Percentiles rank a stretch among this genome's conserved stretches.
Evolutionary conservation across 441 rosid genomes (phyloP).

Genomic region (Populus hybrid): DNA sequence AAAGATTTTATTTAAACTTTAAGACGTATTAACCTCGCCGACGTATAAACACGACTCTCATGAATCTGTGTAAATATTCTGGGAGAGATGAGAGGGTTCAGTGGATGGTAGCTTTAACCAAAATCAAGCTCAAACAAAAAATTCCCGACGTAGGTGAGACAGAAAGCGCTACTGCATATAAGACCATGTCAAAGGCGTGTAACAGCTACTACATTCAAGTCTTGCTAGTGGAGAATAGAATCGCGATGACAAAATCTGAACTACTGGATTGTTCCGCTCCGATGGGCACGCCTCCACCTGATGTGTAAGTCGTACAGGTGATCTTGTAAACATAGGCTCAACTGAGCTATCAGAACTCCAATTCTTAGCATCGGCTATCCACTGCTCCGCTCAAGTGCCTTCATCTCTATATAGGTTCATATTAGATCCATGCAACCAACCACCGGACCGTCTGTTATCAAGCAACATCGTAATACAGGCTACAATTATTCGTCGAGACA

Average conservation of each 20-base stretch:
- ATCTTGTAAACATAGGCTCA: neutral
- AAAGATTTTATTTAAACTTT: too few relatives aligned
- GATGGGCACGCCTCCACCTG: neutral
- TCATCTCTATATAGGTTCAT: too few relatives aligned
- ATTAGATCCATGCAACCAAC: neutral
- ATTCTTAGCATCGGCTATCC: too few relatives aligned
- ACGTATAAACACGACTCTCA: too few relatives aligned
- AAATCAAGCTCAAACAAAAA: too few relatives aligned
- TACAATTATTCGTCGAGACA: neutral
- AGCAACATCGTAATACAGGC: neutral
- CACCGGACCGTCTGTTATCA: neutral
- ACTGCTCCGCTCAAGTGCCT: too few relatives aligned
- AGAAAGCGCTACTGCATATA: neutral
- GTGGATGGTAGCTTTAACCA: too few relatives aligned
- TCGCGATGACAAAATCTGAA: neutral
- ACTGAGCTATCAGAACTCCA: too few relatives aligned
- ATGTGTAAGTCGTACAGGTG: neutral
- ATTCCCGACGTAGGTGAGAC: neutral
- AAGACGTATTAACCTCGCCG: too few relatives aligned
- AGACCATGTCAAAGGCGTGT: neutral
- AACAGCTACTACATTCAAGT: neutral
- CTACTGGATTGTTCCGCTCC: neutral
- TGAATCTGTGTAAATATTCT: too few relatives aligned
- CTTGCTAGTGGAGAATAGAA: neutral
- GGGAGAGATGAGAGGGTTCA: too few relatives aligned